phyloP scores from a whole-genome alignment of 2,329 filamentous ascomycete species.

The Cytospora leucostoma region DNA sequence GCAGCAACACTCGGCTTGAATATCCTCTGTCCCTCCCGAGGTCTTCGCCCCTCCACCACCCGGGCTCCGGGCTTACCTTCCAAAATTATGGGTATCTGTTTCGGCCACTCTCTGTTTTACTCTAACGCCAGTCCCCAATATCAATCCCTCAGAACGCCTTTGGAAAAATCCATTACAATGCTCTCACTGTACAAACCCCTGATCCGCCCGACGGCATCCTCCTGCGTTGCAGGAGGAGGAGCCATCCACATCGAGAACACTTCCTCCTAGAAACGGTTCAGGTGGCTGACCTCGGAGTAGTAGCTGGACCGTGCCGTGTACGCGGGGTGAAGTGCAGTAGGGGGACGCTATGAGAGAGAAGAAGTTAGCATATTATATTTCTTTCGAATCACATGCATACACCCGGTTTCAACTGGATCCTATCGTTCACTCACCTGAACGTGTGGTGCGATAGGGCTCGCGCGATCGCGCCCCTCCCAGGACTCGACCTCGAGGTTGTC shows the following conservation, averaged over 20 bases:
- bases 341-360: conserved; percentile 45
- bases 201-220: too few species aligned
- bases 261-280: conserved; percentile 47
- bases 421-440: conserved; percentile 36
- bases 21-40: not conserved
- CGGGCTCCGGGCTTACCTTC: not conserved
- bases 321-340: conserved; percentile 59
- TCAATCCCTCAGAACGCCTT: not conserved
- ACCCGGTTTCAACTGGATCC: not conserved
- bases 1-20: not conserved
- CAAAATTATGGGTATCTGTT: not conserved
- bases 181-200: not conserved
- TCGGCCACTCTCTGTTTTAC: not conserved
- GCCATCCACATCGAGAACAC: not conserved
- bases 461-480: conserved; percentile 39
- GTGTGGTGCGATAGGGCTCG: conserved; percentile 58
- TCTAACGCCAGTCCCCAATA: not conserved
- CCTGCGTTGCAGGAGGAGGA: not conserved
- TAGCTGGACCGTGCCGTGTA: conserved; percentile 40
- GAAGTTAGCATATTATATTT: conserved; percentile 12
- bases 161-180: not conserved
- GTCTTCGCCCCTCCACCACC: not conserved
- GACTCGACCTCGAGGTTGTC: conserved; percentile 8
- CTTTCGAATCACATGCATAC: not conserved
- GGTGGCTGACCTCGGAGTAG: conserved; percentile 53